These are phyloP conservation scores for Apocynum venetum DNA, from an alignment of 257 asterid genomes.

Conservation along the genomic window DNA sequence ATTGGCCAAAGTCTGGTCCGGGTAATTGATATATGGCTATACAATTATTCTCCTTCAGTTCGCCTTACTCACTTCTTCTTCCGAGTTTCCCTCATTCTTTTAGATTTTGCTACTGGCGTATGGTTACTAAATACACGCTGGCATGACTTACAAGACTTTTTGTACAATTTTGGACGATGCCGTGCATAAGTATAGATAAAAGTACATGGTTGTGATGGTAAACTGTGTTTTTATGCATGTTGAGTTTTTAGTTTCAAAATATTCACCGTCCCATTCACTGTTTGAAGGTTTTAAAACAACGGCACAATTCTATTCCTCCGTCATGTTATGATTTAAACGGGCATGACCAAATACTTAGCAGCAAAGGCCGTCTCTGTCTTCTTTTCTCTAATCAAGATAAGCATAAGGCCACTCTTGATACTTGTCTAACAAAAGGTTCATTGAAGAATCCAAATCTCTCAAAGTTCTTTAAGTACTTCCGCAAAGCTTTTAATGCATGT, in stretches of 20 bases:
- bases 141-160: neutral
- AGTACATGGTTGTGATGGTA: neutral
- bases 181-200: neutral
- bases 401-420: slow-evolving; percentile 37
- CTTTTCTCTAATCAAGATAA: slow-evolving; percentile 48
- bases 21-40: neutral
- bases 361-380: slow-evolving; percentile 67
- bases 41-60: neutral
- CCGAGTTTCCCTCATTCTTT: neutral
- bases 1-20: slow-evolving; percentile 42
- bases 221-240: neutral
- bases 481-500: slow-evolving; percentile 15
- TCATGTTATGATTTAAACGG: slow-evolving; percentile 76
- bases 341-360: slow-evolving; percentile 40
- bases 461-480: slow-evolving; percentile 16
- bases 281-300: slow-evolving; percentile 8
- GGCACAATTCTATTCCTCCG: slow-evolving; percentile 54
- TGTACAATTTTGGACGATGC: neutral
- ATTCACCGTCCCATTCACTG: no score
- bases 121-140: neutral
- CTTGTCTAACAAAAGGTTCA: slow-evolving; percentile 20
- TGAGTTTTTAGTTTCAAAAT: neutral
- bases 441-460: no score
- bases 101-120: neutral
- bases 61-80: neutral